A percentile compares a stretch with the other conserved stretches of the same genome.
Conservation (phyloP, 345 rosid species). For the Geranium brycei region DNA sequence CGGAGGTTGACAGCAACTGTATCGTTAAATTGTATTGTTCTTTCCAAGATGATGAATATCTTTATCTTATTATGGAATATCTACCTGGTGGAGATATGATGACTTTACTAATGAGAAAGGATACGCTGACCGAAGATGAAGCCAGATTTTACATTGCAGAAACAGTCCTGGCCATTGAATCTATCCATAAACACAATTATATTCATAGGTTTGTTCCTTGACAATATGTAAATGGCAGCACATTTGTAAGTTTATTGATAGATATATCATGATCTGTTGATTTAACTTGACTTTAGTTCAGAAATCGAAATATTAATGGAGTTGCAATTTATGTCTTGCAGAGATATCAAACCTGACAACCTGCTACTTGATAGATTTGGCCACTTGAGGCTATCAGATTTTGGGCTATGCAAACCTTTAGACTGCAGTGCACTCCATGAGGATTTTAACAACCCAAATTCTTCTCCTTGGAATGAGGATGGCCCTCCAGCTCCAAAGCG, state of each 20-base stretch:
- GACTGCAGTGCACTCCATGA: slow-evolving; percentile 73
- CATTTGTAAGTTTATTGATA: not conserved
- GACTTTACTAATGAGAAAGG: slow-evolving; percentile 95
- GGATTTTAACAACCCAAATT: slow-evolving; percentile 45
- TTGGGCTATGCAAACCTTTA: slow-evolving; percentile 87
- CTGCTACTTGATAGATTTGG: slow-evolving; percentile 77
- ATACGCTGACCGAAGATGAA: slow-evolving; percentile 77
- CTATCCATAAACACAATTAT: slow-evolving; percentile 84
- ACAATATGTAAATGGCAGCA: not conserved
- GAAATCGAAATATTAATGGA: slow-evolving; percentile 5
- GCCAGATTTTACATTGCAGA: slow-evolving; percentile 84
- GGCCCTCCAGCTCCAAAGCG: slow-evolving; percentile 44
- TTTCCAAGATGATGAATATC: slow-evolving; percentile 84
- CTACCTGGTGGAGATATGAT: slow-evolving; percentile 97
- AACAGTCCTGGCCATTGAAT: slow-evolving; percentile 76
- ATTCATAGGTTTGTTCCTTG: slow-evolving; percentile 56
- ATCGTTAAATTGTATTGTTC: slow-evolving; percentile 92
- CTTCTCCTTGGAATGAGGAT: slow-evolving; percentile 28
- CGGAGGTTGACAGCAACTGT: slow-evolving; percentile 93
- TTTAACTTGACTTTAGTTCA: not conserved
- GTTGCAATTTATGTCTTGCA: slow-evolving; percentile 14
- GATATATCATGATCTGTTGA: not conserved
- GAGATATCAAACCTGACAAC: slow-evolving; percentile 94
- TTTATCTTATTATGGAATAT: slow-evolving; percentile 91
- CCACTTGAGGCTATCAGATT: slow-evolving; percentile 85